These are phyloP conservation scores for Aspergillus ruber DNA, from an alignment of 2,329 filamentous ascomycete genomes.

Conservation along the genomic window DNA sequence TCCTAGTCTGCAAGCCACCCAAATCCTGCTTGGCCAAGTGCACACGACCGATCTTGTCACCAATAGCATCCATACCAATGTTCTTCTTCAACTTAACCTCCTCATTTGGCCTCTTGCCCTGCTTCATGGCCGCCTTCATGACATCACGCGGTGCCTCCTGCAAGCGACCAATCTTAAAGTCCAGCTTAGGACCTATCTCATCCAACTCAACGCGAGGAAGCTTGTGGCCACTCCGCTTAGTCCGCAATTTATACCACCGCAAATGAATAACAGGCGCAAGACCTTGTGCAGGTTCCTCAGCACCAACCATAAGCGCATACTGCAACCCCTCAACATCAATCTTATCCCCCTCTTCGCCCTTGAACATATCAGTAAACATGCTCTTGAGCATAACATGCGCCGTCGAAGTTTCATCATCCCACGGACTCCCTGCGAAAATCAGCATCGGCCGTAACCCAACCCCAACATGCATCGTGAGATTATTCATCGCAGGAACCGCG, in stretches of 20 bases:
- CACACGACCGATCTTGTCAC: conserved; percentile 92
- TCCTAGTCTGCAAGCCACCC: conserved; percentile 79
- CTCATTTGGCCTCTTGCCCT: conserved; percentile 58
- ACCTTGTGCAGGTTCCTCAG: conserved; percentile 54
- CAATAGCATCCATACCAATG: conserved; percentile 80
- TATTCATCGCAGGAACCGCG: conserved; percentile 35
- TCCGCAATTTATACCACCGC: conserved; percentile 78
- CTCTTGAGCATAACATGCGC: conserved; percentile 82
- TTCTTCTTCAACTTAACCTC: conserved; percentile 81
- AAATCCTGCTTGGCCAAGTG: conserved; percentile 90
- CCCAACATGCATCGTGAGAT: conserved; percentile 58
- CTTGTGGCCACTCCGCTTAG: conserved; percentile 78
- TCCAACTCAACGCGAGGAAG: conserved; percentile 87
- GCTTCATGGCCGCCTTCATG: conserved; percentile 87
- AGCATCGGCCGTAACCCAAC: conserved; percentile 84
- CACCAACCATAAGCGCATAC: conserved; percentile 77
- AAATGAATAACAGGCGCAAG: conserved; percentile 50
- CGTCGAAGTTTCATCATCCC: conserved; percentile 72
- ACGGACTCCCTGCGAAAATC: conserved; percentile 81
- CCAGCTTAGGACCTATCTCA: conserved; percentile 90
- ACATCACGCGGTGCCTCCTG: conserved; percentile 70
- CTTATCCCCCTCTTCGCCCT: conserved; percentile 69
- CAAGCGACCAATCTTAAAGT: conserved; percentile 77
- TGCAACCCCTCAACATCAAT: conserved; percentile 94
- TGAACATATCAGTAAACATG: conserved; percentile 85